Evolutionary conservation across 2,329 filamentous ascomycete genomes (phyloP), one percentile per base, ranked within the genome.

Genomic region (Botrytis byssoidea): DNA sequence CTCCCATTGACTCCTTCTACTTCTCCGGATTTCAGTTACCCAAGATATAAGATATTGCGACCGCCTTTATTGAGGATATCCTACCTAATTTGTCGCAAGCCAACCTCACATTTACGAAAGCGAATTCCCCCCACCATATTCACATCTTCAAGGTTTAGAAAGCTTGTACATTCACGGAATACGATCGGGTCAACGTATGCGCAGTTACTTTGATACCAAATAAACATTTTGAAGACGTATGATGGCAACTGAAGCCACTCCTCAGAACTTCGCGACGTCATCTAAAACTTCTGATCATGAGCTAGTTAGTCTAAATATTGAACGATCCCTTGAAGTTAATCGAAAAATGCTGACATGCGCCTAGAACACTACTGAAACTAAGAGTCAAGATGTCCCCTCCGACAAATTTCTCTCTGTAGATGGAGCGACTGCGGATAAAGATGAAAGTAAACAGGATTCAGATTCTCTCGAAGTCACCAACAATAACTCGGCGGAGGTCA

Each of bases 201-300:
- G 79, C 78, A 80, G 74, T 76, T 76, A 74, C 74, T 77, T 60
- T 74, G 77, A 78, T 80, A 65, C 80, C 40, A 40, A 75, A 75
- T 74, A 78, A 77, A 78, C 76, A 78, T 71, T 75, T 79, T 81
- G 81, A 84, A 83, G 83, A 86, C 87, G 87, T 87, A 90, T 88
- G 87, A 90, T 90, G 88, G 88, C 88, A 86, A 87, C 87, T 85
- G 88, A 88, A 86, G 85, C 86, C 84, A 84, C 85, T 81, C 83
- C 85, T 82, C 83, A 85, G 80, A 85, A 83, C 83, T 83, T 80
- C 77, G 80, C 84, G 79, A 78, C 75, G 75, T 72, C 75, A 64
- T 77, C 76, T 77, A 77, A 71, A 72, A 74, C 72, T 69, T 70
- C 78, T 73, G 78, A 80, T 74, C 72, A 81, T 80, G 79, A 81